These are phyloP conservation scores for Hypericum perforatum DNA, from an alignment of 345 rosid genomes.

Conservation along the genomic window DNA sequence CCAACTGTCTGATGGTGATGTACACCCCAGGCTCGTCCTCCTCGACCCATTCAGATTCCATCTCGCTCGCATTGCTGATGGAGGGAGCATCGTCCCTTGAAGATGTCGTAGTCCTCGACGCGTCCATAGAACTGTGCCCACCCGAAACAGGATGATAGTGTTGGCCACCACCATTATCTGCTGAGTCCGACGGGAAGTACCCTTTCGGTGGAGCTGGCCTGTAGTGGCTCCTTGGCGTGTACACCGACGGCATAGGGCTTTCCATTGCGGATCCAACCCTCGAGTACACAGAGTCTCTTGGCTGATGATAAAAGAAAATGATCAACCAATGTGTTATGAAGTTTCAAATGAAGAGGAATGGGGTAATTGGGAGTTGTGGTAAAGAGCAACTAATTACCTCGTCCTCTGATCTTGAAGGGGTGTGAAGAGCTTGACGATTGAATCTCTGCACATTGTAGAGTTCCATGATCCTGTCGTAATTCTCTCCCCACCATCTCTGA, in stretches of 20 bases:
- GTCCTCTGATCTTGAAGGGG: slow-evolving; percentile 86
- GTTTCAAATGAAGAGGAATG: too few relatives aligned
- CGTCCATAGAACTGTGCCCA: slow-evolving; percentile 50
- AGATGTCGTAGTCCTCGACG: slow-evolving; percentile 71
- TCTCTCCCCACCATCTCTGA: slow-evolving; percentile 98
- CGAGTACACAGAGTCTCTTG: slow-evolving; percentile 74
- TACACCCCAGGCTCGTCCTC: slow-evolving; percentile 90
- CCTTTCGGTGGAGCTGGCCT: slow-evolving; percentile 46
- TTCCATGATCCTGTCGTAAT: slow-evolving; percentile 88
- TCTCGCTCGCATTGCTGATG: slow-evolving; percentile 81
- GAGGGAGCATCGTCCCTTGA: slow-evolving; percentile 95
- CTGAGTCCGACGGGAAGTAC: slow-evolving; percentile 65
- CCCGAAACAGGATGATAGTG: slow-evolving; percentile 44
- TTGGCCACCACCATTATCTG: slow-evolving; percentile 44
- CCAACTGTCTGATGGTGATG: slow-evolving; percentile 80
- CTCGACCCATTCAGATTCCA: slow-evolving; percentile 91
- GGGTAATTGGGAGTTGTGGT: too few relatives aligned
- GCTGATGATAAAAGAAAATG: slow-evolving; percentile 14
- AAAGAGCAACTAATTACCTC: slow-evolving; percentile 36
- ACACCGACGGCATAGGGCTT: slow-evolving; percentile 79
- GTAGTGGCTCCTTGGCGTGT: slow-evolving; percentile 63
- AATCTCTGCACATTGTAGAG: slow-evolving; percentile 95
- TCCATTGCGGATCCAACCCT: slow-evolving; percentile 68
- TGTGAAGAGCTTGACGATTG: slow-evolving; percentile 84
- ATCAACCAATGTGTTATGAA: background rate